These are phyloP conservation scores for Aureobasidium sp. DNA, from an alignment of 2,329 filamentous ascomycete species.

Conservation along the genomic window DNA sequence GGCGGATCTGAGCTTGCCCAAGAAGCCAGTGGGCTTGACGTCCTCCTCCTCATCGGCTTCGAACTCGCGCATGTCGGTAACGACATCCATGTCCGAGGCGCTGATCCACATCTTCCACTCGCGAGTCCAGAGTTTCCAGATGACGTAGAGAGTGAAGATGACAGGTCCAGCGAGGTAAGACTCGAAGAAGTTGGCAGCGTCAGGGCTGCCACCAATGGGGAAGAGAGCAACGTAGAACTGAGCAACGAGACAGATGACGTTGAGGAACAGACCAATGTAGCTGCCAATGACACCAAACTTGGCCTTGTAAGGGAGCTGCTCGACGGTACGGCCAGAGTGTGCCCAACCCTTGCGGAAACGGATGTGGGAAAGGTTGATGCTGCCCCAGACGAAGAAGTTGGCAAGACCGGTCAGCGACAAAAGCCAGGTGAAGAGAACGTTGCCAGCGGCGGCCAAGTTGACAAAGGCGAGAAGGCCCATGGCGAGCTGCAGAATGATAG, in stretches of 20 bases:
- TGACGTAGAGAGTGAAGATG: constrained; percentile 19
- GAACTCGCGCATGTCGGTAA: constrained; percentile 15
- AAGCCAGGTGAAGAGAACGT: constrained; percentile 65
- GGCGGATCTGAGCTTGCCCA: not conserved
- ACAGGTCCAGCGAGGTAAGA: constrained; percentile 20
- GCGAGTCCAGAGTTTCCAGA: constrained; percentile 19
- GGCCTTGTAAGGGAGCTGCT: constrained; percentile 55
- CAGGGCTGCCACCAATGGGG: constrained; percentile 14
- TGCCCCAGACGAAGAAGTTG: constrained; percentile 68
- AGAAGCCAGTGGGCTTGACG: not conserved
- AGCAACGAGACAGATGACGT: constrained; percentile 45
- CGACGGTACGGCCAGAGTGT: constrained; percentile 51
- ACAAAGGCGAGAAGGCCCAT: constrained; percentile 70
- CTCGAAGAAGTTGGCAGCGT: constrained; percentile 18
- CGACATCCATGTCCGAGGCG: constrained; percentile 20
- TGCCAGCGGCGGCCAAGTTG: constrained; percentile 50
- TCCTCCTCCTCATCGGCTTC: constrained; percentile 2
- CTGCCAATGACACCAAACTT: constrained; percentile 53
- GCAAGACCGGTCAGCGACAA: constrained; percentile 62
- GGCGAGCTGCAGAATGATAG: constrained; percentile 56
- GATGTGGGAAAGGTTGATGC: constrained; percentile 79
- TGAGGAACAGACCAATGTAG: constrained; percentile 50
- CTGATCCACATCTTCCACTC: constrained; percentile 17
- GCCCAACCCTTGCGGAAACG: constrained; percentile 74
- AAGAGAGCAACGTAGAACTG: constrained; percentile 24